Base-by-base conservation (phyloP, 2,329 filamentous ascomycete species). In the Exophiala alcalophila region DNA sequence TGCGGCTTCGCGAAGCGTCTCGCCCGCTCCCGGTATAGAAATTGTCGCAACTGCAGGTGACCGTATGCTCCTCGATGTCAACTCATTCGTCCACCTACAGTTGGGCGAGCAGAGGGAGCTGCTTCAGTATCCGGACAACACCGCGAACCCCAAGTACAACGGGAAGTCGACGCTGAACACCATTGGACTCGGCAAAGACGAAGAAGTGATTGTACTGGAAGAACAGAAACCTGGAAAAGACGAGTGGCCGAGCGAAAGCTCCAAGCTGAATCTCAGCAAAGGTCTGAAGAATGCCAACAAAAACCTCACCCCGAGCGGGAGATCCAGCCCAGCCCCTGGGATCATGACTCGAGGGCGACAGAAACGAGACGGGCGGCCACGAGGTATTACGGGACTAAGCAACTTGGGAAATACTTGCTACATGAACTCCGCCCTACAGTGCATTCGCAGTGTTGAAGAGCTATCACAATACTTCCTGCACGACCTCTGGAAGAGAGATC, bases 371-470 rank as follows among this genome's bases (percentile, higher is more conserved):
- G 85, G 85, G 7, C 80, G 81, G 49, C 78, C 80, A 9, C 66
- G 81, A 23, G 92, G 92, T 21, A 84, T 83, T 27, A 85, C 90
- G 28, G 92, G 92, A 23, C 70, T 98, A 38, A 81, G 79, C 52
- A 98, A 98, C 59, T 70, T 98, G 10, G 92, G 92, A 34, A 98
- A 98, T 59, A 97, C 92, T 0, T 98, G 92, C 67, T 98, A 98
- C 68, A 96, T 97, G 90, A 97, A 97, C 65, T 95, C 91, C 15
- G 92, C 92, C 7, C 72, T 97, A 40, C 92, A 98, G 62, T 98
- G 92, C 62, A 80, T 98, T 37, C 82, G 91, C 36, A 94, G 87
- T 56, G 89, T 96, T 0, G 87, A 95, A 60, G 92, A 98, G 65
- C 70, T 98, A 52, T 91, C 88, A 4, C 83, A 89, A 58, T 98